Percentiles rank a stretch among this genome's conserved stretches.
phyloP scores from a whole-genome alignment of 257 asterid species.

The Nicotiana otophora region DNA sequence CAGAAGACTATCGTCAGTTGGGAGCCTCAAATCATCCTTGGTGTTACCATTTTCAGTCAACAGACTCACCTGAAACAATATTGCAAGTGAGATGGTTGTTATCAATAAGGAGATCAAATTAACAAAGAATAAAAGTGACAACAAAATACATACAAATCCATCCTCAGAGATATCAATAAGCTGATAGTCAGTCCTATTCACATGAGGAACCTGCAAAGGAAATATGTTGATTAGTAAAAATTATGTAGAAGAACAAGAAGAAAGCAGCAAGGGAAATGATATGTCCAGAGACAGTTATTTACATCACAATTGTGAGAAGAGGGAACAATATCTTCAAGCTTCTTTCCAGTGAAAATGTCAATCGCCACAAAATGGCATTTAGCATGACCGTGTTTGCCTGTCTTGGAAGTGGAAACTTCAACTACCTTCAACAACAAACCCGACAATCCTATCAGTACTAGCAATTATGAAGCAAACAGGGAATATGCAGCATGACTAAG shows the following conservation, averaged over 20 bases:
- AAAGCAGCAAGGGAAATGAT: not conserved
- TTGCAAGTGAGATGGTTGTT: not conserved
- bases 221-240: not conserved
- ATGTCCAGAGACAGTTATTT: not conserved
- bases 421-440: slow-evolving; percentile 25
- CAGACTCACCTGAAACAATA: slow-evolving; percentile 24
- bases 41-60: slow-evolving; percentile 39
- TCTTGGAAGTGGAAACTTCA: slow-evolving; percentile 45
- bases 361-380: slow-evolving; percentile 45
- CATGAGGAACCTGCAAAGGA: slow-evolving; percentile 36
- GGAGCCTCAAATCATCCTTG: slow-evolving; percentile 42
- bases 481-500: not conserved
- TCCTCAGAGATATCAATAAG: slow-evolving; percentile 40
- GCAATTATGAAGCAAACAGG: not conserved
- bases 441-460: not conserved
- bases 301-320: slow-evolving; percentile 47
- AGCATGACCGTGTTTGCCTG: slow-evolving; percentile 48
- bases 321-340: slow-evolving; percentile 46
- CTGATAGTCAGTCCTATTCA: slow-evolving; percentile 37
- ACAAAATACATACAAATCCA: slow-evolving; percentile 25
- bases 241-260: not conserved
- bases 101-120: not conserved
- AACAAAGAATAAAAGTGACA: not conserved
- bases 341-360: slow-evolving; percentile 39
- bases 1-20: slow-evolving; percentile 35